Base-by-base conservation (phyloP, 495 filamentous ascomycete genomes). In the Tirmania nivea region DNA sequence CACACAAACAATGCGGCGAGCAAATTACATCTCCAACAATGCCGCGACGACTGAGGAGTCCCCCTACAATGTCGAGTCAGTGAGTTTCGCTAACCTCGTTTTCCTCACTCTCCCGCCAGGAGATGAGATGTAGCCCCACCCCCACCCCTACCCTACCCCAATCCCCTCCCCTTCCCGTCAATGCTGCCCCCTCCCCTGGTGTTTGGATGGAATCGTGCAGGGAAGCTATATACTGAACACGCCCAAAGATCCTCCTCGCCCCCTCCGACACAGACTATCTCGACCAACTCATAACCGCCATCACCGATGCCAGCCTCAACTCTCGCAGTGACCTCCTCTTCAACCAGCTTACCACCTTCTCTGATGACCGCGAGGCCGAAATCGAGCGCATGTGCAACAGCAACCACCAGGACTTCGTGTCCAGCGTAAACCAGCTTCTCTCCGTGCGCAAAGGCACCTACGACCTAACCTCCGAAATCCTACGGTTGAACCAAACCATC, bases 371-470 rank as follows among this genome's bases (percentile, higher is more conserved):
- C 52, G 92, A 99, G 63, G 66, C 74, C 2, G 86, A 96, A 59
- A 96, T 99, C 54, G 92, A 99, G 68, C 76, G 78, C 11, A 90
- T 99, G 57, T 94, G 90, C 65, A 83, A 89, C 62, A 84, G 79
- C 35, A 94, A 95, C 60, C 90, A 95, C 64, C 89, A 96, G 62
- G 90, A 94, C 55, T 99, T 99, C 62, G 80, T 96, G 35, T 77
- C 71, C 20, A 94, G 89, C 8, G 85, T 96, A 58, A 90, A 89
- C 61, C 84, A 93, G 59, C 77, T 99, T 17, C 84, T 94, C 53
- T 78, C 80, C 39, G 86, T 94, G 17, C 79, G 88, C 50, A 82
- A 93, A 66, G 88, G 86, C 11, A 93, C 88, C 0, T 84, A 88
- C 7, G 73, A 75, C 50, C 68, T 99, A 54, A 95, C 88, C 0